Evolutionary conservation across 2,329 filamentous ascomycete genomes (phyloP).

Genomic region (Nannizzia gypsea): DNA sequence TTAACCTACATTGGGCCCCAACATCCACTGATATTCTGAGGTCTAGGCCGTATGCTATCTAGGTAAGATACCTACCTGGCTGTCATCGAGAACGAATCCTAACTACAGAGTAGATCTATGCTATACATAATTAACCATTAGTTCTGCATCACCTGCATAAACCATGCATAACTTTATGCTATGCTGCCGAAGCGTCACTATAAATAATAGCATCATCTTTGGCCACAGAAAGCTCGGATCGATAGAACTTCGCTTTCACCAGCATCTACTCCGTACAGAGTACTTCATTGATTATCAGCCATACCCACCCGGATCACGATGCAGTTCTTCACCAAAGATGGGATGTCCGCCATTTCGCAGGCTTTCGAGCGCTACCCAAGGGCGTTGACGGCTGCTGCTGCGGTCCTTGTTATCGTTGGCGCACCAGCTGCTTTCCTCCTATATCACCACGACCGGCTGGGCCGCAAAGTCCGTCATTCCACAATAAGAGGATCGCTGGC

Average conservation of each 20-base stretch:
- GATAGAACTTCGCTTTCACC: background rate
- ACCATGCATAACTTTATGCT: background rate
- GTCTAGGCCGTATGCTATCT: too few relatives aligned
- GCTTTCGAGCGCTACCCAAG: background rate
- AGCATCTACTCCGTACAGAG: background rate
- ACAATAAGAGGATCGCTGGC: constrained; percentile 15
- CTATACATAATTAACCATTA: too few relatives aligned
- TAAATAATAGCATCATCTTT: background rate
- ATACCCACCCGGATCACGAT: background rate
- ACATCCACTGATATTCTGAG: too few relatives aligned
- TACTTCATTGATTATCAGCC: too few relatives aligned
- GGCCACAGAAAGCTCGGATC: background rate
- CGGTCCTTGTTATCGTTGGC: constrained; percentile 12
- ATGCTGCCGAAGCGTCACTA: background rate
- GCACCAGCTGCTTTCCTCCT: constrained; percentile 18
- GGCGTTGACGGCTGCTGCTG: background rate
- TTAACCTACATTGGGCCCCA: too few relatives aligned
- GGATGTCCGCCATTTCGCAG: background rate
- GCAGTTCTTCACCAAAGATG: background rate
- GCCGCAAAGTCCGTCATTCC: constrained; percentile 18
- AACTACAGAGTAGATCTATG: background rate
- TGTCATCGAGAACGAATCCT: too few relatives aligned
- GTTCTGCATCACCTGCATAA: background rate
- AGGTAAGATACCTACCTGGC: too few relatives aligned
- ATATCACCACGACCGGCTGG: constrained; percentile 17